Evolutionary conservation across 192 early-diverging fungal species (phyloP), one percentile per base, ranked within the genome.

Genomic region (Coemansia sp.): DNA sequence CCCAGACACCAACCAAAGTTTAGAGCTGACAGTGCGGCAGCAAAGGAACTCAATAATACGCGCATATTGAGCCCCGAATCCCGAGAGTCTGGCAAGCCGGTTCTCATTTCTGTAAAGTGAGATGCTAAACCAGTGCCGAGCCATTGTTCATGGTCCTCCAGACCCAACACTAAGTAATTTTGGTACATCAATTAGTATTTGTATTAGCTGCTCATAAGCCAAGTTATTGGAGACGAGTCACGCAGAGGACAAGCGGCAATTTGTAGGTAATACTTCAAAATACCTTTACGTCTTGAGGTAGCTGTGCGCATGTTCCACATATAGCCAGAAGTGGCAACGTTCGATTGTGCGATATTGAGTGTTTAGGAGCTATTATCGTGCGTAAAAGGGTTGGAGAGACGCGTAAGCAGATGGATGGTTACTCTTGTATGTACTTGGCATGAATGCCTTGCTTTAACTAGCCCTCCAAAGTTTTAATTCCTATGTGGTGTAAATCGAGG

Each of bases 1-100:
- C 84, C 84, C 3, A 81, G 53, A n/a, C 72, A 75, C 84, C 84
- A 85, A 42, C 84, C 84, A 72, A 76, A 78, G 63, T 85, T 85
- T 11, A 85, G 63, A 2, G 84, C 73, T 0, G 79, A 80, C 39
- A 85, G 69, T 0, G 79, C 66, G 1, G 83, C 83, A 3, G 74
- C 75, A 48, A 71, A 34, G 0, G 78, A 70, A 46, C 75, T 70
- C 0, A 45, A 45, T 10, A 84, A 33, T 0, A 84, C 59, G 3
- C 59, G 39, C n/a, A 31, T 34, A 21, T 66, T 79, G 34, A 84
- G 66, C 1, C 74, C 74, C 1, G 71, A 67, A 17, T 76, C 69
- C 11, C 65, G 71, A 3, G 82, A 84, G 42, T 84, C 77, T 14
- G 74, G 65, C 27, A 56, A 40, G 13, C 29, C 6, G 24, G 33